A percentile compares a stretch with the other conserved stretches of the same genome.
phyloP scores from a whole-genome alignment of 2,329 filamentous ascomycete species.

The Fonsecaea monophora region DNA sequence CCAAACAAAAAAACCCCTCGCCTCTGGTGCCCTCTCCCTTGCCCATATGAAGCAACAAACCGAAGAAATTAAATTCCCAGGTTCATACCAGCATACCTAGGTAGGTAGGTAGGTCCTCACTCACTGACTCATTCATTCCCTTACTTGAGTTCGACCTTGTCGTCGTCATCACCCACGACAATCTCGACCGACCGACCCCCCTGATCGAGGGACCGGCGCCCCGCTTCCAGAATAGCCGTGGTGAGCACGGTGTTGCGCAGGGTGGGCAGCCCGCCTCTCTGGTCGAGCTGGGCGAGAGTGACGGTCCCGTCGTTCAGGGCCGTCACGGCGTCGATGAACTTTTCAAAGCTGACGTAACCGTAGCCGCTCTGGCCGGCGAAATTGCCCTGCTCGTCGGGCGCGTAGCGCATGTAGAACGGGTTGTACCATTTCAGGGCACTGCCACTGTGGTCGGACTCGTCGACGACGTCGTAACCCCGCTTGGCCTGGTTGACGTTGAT shows the following conservation, averaged over 20 bases:
- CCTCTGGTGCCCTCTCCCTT: too few species aligned
- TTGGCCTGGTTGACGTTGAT: slow-evolving; percentile 91
- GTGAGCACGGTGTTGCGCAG: slow-evolving; percentile 88
- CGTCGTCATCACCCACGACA: slow-evolving; percentile 59
- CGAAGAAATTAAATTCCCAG: too few species aligned
- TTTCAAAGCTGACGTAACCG: slow-evolving; percentile 93
- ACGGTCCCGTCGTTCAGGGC: slow-evolving; percentile 76
- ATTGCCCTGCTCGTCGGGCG: slow-evolving; percentile 92
- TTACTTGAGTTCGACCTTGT: slow-evolving; percentile 39
- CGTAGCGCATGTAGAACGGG: slow-evolving; percentile 94
- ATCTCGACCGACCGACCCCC: slow-evolving; percentile 77
- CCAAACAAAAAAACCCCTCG: too few species aligned
- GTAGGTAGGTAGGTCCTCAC: too few species aligned
- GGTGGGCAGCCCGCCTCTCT: slow-evolving; percentile 76
- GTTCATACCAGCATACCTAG: too few species aligned
- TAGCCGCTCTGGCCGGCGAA: slow-evolving; percentile 91
- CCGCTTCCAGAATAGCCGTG: slow-evolving; percentile 88
- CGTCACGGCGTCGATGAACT: slow-evolving; percentile 88
- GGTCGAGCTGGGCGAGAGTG: slow-evolving; percentile 77
- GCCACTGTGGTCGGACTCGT: slow-evolving; percentile 61
- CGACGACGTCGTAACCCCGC: slow-evolving; percentile 93
- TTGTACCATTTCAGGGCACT: slow-evolving; percentile 78
- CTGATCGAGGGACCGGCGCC: slow-evolving; percentile 83
- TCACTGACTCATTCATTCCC: too few species aligned
- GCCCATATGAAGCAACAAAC: too few species aligned